Evolutionary conservation across 2,329 filamentous ascomycete genomes (phyloP).

Genomic region (Trichophyton schoenleinii): DNA sequence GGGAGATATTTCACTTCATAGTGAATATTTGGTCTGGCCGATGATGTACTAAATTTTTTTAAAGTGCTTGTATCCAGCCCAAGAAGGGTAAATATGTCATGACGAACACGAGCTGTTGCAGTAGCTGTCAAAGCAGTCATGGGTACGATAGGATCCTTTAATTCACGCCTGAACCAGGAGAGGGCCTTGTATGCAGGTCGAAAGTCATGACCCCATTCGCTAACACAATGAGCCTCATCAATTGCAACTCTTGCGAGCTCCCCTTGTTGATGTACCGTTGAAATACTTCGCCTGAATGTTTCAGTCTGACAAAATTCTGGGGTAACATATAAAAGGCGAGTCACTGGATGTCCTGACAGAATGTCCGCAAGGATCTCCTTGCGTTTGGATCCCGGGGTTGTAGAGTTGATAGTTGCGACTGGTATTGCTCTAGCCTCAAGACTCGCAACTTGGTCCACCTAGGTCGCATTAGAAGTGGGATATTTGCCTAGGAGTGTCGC

Average conservation of each 20-base stretch:
- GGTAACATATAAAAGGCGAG: constrained; percentile 79
- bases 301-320: constrained; percentile 74
- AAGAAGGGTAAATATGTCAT: constrained; percentile 70
- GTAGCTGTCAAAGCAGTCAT: constrained; percentile 91
- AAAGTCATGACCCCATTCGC: constrained; percentile 97
- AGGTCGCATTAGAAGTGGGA: constrained; percentile 24
- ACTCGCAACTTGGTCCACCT: constrained; percentile 86
- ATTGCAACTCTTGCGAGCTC: constrained; percentile 82
- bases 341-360: constrained; percentile 73
- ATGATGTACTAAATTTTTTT: constrained; percentile 69
- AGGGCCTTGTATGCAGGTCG: constrained; percentile 82
- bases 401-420: constrained; percentile 78
- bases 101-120: constrained; percentile 64
- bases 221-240: constrained; percentile 94
- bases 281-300: constrained; percentile 61
- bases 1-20: constrained; percentile 63
- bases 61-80: constrained; percentile 52
- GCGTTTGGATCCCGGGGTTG: constrained; percentile 53
- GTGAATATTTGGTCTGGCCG: constrained; percentile 73
- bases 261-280: constrained; percentile 61
- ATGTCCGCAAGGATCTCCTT: constrained; percentile 65
- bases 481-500: no score
- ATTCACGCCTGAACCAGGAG: constrained; percentile 62
- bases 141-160: constrained; percentile 63
- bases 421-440: constrained; percentile 61